These are phyloP conservation scores for Pythium apleroticum DNA, from an alignment of 352 stramenopile species.

Conservation along the genomic window DNA sequence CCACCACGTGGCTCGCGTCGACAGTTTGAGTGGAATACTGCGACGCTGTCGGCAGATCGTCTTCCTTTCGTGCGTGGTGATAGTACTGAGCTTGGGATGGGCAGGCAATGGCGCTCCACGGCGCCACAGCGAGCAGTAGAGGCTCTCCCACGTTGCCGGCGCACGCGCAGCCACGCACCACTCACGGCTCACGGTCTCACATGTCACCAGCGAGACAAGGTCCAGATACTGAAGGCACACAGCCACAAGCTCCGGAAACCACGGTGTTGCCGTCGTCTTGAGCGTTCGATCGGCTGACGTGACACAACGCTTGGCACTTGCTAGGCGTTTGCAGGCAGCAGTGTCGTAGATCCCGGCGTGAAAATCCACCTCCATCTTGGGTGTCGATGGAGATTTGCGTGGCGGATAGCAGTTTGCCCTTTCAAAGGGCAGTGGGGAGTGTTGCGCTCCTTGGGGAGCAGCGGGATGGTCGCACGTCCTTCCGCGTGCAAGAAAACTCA, in stretches of 20 bases:
- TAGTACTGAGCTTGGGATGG: background rate
- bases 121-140: slow-evolving; percentile 29
- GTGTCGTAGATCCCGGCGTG: background rate
- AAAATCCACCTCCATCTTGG: background rate
- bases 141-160: slow-evolving; percentile 27
- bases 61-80: slow-evolving; percentile 21
- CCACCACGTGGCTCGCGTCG: slow-evolving; percentile 33
- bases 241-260: slow-evolving; percentile 27
- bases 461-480: background rate
- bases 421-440: background rate
- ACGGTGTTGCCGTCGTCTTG: background rate
- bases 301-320: background rate
- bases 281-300: background rate
- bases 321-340: background rate
- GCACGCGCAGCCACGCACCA: slow-evolving; percentile 23
- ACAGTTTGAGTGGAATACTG: slow-evolving; percentile 19
- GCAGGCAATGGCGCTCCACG: background rate
- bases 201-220: slow-evolving; percentile 25
- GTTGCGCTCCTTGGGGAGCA: background rate
- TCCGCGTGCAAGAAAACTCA: background rate
- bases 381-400: background rate
- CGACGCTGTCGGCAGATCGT: slow-evolving; percentile 21
- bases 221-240: slow-evolving; percentile 34
- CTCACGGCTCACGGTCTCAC: slow-evolving; percentile 25
- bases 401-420: no score